Evolutionary conservation across 2,329 filamentous ascomycete species (phyloP), one percentile per base, ranked within the genome.

Genomic region (Huntiella abstrusa): DNA sequence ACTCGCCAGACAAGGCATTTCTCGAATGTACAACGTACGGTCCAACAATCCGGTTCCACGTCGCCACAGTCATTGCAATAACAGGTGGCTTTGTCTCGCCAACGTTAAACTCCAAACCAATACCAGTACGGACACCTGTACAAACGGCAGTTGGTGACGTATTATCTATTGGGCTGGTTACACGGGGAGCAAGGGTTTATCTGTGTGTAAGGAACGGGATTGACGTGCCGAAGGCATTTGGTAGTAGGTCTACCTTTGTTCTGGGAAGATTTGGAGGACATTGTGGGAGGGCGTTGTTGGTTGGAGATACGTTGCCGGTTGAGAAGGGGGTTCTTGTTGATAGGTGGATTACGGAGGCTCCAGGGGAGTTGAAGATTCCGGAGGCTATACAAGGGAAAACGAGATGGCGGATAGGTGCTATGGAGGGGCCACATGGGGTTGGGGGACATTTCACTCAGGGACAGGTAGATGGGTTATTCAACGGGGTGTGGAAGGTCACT

Each of bases 371-470:
- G 8, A 13, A 28, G 19, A 34, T 16, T 17, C 38, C 38, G 7
- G 6, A 12, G 38, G 38, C 13, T 19, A 7, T 12, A 7, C 33
- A 33, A 8, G 41, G 34, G 34, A 7, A 28, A 10, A 16, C 17
- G n/a, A 44, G 41, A 2, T 58, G 59, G 58, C 55, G 48, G 0
- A 54, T 65, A 8, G 53, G 55, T 22, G 62, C 60, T 2, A 52
- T 65, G 5, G 61, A 60, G 1, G 62, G 63, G 0, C 64, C 63
- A 0, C 62, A 65, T 13, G 59, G 59, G 32, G 32, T 55, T 61
- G 1, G 58, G 59, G 2, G 61, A 63, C 43, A 60, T 60, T 41
- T 61, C 64, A 47, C 62, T 60, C 7, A 15, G 51, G 49, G 52
- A 3, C 51, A 43, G 37, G 15, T 6, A n/a, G n/a, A 19, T 52